These are phyloP conservation scores for Naematelia aurantialba DNA, from an alignment of 768 basidiomycete genomes.

Conservation along the genomic window DNA sequence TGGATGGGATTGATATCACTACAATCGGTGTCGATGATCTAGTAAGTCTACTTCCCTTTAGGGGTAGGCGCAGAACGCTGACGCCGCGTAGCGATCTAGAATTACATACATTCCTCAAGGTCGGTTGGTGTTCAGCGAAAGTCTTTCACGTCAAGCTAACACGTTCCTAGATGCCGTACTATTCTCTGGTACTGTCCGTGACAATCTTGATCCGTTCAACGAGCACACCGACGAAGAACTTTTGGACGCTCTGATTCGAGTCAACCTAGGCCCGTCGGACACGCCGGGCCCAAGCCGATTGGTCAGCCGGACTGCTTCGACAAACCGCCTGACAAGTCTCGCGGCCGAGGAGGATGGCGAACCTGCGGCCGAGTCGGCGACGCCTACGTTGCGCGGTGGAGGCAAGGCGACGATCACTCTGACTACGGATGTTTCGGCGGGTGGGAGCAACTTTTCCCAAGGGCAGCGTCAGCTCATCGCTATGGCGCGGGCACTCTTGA, in stretches of 20 bases:
- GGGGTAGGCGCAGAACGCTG: slow-evolving; percentile 8
- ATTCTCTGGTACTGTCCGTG: slow-evolving; percentile 47
- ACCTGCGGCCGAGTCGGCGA: slow-evolving; percentile 6
- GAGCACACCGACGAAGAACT: slow-evolving; percentile 43
- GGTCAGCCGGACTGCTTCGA: slow-evolving; percentile 27
- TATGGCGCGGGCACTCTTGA: slow-evolving; percentile 32
- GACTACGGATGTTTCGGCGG: slow-evolving; percentile 75
- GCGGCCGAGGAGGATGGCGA: slow-evolving; percentile 19
- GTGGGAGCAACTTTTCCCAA: slow-evolving; percentile 86
- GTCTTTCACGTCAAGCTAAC: neutral
- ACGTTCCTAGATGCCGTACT: slow-evolving; percentile 45
- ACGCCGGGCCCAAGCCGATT: slow-evolving; percentile 47
- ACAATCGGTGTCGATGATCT: slow-evolving; percentile 79
- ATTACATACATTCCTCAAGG: slow-evolving; percentile 54
- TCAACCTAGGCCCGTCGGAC: slow-evolving; percentile 63
- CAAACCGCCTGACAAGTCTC: slow-evolving; percentile 16
- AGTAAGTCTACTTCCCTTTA: slow-evolving; percentile 48
- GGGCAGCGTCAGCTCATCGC: slow-evolving; percentile 71
- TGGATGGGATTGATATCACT: slow-evolving; percentile 85
- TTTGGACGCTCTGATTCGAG: slow-evolving; percentile 59
- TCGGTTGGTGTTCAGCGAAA: slow-evolving; percentile 7
- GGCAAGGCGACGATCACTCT: slow-evolving; percentile 56
- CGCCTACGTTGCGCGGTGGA: slow-evolving; percentile 1
- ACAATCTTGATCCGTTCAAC: slow-evolving; percentile 49
- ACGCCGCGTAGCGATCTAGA: slow-evolving; percentile 27